Percentiles rank a stretch among this genome's conserved stretches.
These are phyloP conservation scores for Vicia faba DNA, from an alignment of 306 rosid genomes.

Conservation along the genomic window DNA sequence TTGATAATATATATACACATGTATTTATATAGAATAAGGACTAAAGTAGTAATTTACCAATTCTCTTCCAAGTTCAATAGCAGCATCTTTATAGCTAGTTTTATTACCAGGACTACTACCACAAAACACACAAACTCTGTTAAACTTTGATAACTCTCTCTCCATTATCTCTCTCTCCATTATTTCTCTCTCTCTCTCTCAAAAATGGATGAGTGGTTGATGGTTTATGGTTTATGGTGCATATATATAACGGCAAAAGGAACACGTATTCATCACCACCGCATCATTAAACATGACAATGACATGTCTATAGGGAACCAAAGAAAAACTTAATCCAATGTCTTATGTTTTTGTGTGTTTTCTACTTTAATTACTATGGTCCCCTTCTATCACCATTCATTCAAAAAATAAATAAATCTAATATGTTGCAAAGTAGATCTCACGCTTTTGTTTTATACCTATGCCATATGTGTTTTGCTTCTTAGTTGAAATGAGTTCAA, in stretches of 20 bases:
- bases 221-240: slow-evolving; percentile 5
- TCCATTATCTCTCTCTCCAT: slow-evolving; percentile 58
- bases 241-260: slow-evolving; percentile 50
- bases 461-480: slow-evolving; percentile 18
- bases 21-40: background rate
- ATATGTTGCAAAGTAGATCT: too few relatives aligned
- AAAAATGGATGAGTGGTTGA: slow-evolving; percentile 35
- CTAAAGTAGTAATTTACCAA: slow-evolving; percentile 53
- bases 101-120: slow-evolving; percentile 95
- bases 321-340: slow-evolving; percentile 25
- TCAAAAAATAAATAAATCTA: background rate
- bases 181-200: slow-evolving; percentile 18
- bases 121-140: slow-evolving; percentile 92
- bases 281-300: slow-evolving; percentile 38
- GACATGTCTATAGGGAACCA: slow-evolving; percentile 38
- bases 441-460: too few relatives aligned
- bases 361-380: slow-evolving; percentile 40
- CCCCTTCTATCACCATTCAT: slow-evolving; percentile 33
- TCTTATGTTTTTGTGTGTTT: slow-evolving; percentile 23
- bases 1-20: too few relatives aligned
- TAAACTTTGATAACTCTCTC: slow-evolving; percentile 69
- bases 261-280: slow-evolving; percentile 49
- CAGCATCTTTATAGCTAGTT: slow-evolving; percentile 80
- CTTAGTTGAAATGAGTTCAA: too few relatives aligned
- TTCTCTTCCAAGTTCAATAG: slow-evolving; percentile 86